Base-by-base conservation (phyloP, 2,329 filamentous ascomycete species). In the Aspergillus sp. region DNA sequence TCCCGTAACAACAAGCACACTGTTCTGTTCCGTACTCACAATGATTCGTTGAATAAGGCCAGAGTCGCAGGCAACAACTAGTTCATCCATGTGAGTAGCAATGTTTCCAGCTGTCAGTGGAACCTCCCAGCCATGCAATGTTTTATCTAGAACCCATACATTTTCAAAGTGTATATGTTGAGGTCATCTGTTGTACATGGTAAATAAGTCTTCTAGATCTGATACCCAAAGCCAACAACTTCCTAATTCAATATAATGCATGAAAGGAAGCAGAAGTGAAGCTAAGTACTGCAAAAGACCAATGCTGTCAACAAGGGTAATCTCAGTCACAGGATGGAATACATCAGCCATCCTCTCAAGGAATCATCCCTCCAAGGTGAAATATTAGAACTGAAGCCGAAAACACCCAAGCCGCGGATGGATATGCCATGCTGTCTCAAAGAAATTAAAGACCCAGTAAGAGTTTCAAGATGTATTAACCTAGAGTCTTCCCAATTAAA, bases 1-100 rank as follows among this genome's bases (percentile, higher is more conserved):
- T 14, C 84, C 76, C 23, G 78, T 75, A 68, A 84, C 83, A 72
- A 83, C 82, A 64, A 87, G 83, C 81, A 19, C 19, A 19, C 19
- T 19, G 19, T 19, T 19, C 19, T 19, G 19, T 19, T 19, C 19
- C 19, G 12, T 47, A 47, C 33, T 27, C 11, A 47, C 44, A 31
- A 25, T 47, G 44, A 47, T 47, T 33, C 27, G 44, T 25, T 31
- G 25, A 33, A 47, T 23, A n/a, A 33, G 15, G 14, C 23, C 14
- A 31, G 25, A 33, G 27, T 19, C 17, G 14, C 25, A 25, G 27
- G 27, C 7, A 25, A 47, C 25, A 8, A 17, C 25, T 17, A 47
- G 25, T 17, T 47, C 15, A 17, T 47, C 25, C 14, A 47, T 47
- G 25, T 33, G 44, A 11, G 44, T 19, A 33, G 44, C 44, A 15